Conservation (phyloP, 768 basidiomycete species). For the Pleurotus platypus region DNA sequence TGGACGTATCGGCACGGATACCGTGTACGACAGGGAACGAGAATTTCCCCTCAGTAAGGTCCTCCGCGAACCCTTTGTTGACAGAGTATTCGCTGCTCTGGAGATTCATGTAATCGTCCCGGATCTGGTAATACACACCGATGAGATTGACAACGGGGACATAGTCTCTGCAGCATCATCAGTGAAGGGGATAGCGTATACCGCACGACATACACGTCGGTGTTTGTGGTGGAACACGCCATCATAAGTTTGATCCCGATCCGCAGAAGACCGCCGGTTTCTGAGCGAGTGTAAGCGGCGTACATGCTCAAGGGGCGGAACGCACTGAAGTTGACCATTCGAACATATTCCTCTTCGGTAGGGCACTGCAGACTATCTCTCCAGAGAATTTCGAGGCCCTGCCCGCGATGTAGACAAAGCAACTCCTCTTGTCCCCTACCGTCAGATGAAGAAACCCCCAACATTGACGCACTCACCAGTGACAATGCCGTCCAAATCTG, state of each 20-base stretch:
- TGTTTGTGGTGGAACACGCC: slow-evolving; percentile 71
- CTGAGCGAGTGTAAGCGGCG: slow-evolving; percentile 21
- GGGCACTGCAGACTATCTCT: slow-evolving; percentile 88
- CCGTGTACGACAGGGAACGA: slow-evolving; percentile 94
- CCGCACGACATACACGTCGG: slow-evolving; percentile 44
- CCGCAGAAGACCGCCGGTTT: slow-evolving; percentile 91
- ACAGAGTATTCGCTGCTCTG: slow-evolving; percentile 84
- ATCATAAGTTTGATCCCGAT: slow-evolving; percentile 96
- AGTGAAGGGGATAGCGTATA: neutral
- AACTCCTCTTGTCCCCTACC: slow-evolving; percentile 45
- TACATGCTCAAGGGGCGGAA: neutral
- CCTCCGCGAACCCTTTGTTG: slow-evolving; percentile 89
- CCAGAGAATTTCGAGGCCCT: slow-evolving; percentile 94
- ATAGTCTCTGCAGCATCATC: slow-evolving; percentile 60
- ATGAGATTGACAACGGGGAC: slow-evolving; percentile 92
- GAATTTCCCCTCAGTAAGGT: slow-evolving; percentile 95
- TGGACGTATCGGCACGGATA: slow-evolving; percentile 72
- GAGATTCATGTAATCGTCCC: slow-evolving; percentile 97
- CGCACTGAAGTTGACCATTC: slow-evolving; percentile 95
- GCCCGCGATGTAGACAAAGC: slow-evolving; percentile 88
- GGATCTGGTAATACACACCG: slow-evolving; percentile 92
- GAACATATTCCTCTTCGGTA: slow-evolving; percentile 89
- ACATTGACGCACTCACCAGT: slow-evolving; percentile 46
- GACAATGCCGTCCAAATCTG: slow-evolving; percentile 65
- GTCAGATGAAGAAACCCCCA: neutral